Evolutionary conservation across 1,139 yeast genomes (phyloP).

Genomic region (Geotrichum phurueaensis): DNA sequence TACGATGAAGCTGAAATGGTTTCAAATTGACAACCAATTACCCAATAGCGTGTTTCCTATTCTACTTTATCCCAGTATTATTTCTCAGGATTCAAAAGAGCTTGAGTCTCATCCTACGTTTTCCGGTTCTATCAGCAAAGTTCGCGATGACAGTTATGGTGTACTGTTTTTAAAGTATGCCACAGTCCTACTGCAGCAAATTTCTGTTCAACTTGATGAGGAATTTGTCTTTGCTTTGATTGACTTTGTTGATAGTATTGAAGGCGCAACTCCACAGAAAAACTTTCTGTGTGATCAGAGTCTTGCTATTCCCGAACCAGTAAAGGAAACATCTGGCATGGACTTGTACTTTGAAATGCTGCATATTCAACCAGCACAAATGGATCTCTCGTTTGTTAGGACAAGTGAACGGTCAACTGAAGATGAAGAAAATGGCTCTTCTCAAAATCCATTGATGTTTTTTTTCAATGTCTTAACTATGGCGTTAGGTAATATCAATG

Average conservation of each 20-base stretch:
- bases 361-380: conserved; percentile 84
- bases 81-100: conserved; percentile 78
- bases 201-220: conserved; percentile 89
- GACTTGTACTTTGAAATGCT: conserved; percentile 89
- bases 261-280: conserved; percentile 23
- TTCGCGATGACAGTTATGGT: conserved; percentile 86
- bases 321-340: conserved; percentile 48
- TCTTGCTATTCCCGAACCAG: conserved; percentile 66
- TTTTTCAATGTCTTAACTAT: conserved; percentile 81
- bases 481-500: conserved; percentile 96
- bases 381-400: conserved; percentile 84
- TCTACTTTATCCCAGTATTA: conserved; percentile 77
- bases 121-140: conserved; percentile 74
- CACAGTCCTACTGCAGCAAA: conserved; percentile 77
- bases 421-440: conserved; percentile 47
- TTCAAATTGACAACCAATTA: conserved; percentile 87
- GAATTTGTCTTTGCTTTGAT: conserved; percentile 78
- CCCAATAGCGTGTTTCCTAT: conserved; percentile 87
- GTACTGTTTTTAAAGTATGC: conserved; percentile 86
- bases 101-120: conserved; percentile 85
- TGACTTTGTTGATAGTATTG: conserved; percentile 56
- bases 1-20: conserved; percentile 81
- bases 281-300: conserved; percentile 53
- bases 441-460: conserved; percentile 52
- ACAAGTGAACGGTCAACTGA: conserved; percentile 65